Percentiles rank a stretch among this genome's conserved stretches.
These are phyloP conservation scores for Syncephalastrum contaminatum DNA, from an alignment of 371 early-diverging fungal genomes.

Conservation along the genomic window DNA sequence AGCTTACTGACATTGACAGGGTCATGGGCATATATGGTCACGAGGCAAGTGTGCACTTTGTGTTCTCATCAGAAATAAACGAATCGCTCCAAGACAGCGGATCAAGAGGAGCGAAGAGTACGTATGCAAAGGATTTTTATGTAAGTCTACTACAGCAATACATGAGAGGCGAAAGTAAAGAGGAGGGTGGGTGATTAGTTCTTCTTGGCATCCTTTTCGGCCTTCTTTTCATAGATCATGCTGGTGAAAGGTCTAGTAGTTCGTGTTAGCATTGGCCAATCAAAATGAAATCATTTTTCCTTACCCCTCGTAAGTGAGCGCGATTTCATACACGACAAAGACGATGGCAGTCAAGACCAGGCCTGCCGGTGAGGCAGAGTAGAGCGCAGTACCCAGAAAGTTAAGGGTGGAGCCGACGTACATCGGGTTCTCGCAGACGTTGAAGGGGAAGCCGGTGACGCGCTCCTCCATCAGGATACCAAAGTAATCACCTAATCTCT, in stretches of 20 bases:
- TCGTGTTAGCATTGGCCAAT: constrained; percentile 1
- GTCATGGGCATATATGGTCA: too few species aligned
- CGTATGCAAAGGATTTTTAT: too few species aligned
- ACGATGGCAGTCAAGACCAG: constrained; percentile 69
- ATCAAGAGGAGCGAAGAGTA: too few species aligned
- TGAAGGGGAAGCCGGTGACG: constrained; percentile 91
- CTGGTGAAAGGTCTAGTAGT: constrained; percentile 66
- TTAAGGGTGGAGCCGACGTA: constrained; percentile 89
- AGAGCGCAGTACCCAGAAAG: constrained; percentile 84
- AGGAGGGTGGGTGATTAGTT: too few species aligned
- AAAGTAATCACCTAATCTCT: constrained; percentile 85
- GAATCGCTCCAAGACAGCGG: too few species aligned
- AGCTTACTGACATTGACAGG: too few species aligned
- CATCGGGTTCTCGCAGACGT: constrained; percentile 90
- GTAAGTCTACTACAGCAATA: too few species aligned
- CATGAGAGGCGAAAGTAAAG: too few species aligned
- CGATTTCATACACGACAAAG: constrained; percentile 71
- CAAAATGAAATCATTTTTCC: constrained; percentile 4
- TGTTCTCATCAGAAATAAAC: too few species aligned
- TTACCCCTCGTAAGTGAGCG: constrained; percentile 81
- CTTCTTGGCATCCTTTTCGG: constrained; percentile 26
- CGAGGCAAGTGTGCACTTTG: too few species aligned
- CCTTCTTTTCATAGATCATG: constrained; percentile 76
- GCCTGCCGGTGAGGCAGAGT: constrained; percentile 74
- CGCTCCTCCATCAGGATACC: constrained; percentile 88